A percentile compares a stretch with the other conserved stretches of the same genome.
These are phyloP conservation scores for Trametes cubensis DNA, from an alignment of 768 basidiomycete species.

Conservation along the genomic window DNA sequence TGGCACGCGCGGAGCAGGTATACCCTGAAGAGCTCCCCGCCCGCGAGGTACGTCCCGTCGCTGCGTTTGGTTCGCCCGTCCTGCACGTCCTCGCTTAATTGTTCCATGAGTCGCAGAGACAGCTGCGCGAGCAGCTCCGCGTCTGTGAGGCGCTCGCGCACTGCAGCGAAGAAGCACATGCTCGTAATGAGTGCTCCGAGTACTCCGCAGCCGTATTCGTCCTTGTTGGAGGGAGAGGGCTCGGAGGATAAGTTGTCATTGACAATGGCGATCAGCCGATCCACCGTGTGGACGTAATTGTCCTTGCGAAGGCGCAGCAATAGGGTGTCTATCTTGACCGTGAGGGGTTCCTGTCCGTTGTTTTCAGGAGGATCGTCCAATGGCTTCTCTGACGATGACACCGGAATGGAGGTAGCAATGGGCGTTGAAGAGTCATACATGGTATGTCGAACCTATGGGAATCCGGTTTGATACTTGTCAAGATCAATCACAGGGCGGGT, in stretches of 20 bases:
- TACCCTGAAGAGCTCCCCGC: constrained; percentile 94
- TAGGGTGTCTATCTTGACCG: not conserved
- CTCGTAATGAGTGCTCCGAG: not conserved
- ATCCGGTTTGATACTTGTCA: too few species aligned
- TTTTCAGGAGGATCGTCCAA: too few species aligned
- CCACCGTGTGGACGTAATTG: not conserved
- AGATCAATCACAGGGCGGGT: too few species aligned
- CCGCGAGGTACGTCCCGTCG: constrained; percentile 85
- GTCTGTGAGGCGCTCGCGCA: constrained; percentile 47
- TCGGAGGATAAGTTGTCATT: not conserved
- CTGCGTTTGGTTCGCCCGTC: constrained; percentile 81
- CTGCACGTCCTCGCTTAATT: constrained; percentile 82
- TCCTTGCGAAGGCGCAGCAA: not conserved
- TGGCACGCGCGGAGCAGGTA: constrained; percentile 96
- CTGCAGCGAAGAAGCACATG: not conserved
- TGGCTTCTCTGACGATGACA: too few species aligned
- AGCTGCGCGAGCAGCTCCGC: constrained; percentile 96
- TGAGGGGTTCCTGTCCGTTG: too few species aligned
- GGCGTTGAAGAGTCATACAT: too few species aligned
- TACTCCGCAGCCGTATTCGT: not conserved
- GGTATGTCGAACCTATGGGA: too few species aligned
- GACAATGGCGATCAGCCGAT: not conserved
- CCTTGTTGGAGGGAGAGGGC: too few species aligned
- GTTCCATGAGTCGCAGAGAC: constrained; percentile 94
- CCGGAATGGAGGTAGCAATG: too few species aligned